These are phyloP conservation scores for Hypoxylon sp. DNA, from an alignment of 2,329 filamentous ascomycete genomes.

Conservation along the genomic window DNA sequence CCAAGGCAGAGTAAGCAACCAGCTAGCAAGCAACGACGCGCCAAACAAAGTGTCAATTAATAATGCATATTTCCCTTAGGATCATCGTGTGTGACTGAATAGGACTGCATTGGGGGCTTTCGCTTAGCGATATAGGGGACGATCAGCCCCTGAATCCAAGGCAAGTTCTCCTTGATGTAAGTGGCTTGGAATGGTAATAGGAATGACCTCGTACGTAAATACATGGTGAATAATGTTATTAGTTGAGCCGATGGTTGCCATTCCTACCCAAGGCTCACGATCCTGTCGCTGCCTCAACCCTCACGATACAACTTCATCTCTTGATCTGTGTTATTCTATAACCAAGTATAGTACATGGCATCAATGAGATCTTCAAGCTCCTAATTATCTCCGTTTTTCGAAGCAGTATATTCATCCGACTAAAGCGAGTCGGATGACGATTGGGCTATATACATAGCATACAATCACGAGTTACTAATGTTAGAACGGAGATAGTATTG, in stretches of 20 bases:
- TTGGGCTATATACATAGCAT: not conserved
- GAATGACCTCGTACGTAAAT: not conserved
- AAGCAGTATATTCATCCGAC: not conserved
- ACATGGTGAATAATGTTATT: not conserved
- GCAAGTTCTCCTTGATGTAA: not conserved
- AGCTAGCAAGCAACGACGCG: not conserved
- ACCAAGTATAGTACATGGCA: not conserved
- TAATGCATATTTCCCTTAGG: not conserved
- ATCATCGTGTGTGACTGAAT: not conserved
- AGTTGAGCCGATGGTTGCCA: not conserved
- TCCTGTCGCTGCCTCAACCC: not conserved
- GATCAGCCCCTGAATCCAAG: not conserved
- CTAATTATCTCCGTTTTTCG: not conserved
- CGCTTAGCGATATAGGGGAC: not conserved
- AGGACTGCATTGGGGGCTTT: not conserved
- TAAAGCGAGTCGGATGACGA: not conserved
- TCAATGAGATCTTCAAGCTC: not conserved
- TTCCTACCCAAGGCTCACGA: not conserved
- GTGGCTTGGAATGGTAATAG: not conserved
- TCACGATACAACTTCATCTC: not conserved
- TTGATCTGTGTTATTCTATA: not conserved
- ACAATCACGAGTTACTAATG: not conserved
- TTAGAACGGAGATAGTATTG: not conserved
- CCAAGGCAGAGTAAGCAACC: not conserved
- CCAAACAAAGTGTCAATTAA: too few species aligned